These are phyloP conservation scores for Yarrowia porcina DNA, from an alignment of 805 yeast species.

Conservation along the genomic window DNA sequence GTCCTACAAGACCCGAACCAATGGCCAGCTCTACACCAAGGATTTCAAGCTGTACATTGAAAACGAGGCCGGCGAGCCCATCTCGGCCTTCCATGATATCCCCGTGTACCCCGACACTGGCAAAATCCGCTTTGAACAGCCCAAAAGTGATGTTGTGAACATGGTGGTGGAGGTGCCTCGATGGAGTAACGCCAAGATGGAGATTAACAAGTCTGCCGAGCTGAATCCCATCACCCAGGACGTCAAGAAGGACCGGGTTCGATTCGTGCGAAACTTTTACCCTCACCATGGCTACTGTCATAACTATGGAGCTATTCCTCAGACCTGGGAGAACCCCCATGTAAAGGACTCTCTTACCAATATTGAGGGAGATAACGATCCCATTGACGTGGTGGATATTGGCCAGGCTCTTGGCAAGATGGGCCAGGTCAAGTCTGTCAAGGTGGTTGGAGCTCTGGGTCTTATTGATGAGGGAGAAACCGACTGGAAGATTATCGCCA, in stretches of 20 bases:
- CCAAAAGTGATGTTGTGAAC: constrained; percentile 47
- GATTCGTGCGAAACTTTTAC: constrained; percentile 75
- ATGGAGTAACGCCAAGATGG: constrained; percentile 83
- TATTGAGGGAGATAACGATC: constrained; percentile 87
- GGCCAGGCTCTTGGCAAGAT: constrained; percentile 55
- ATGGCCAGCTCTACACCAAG: constrained; percentile 80
- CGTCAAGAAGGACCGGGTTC: constrained; percentile 64
- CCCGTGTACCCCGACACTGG: constrained; percentile 80
- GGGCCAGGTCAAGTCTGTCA: constrained; percentile 81
- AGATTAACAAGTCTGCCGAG: constrained; percentile 54
- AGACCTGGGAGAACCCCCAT: constrained; percentile 97
- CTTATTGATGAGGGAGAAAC: constrained; percentile 95
- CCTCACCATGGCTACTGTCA: constrained; percentile 84
- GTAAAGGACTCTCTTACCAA: constrained; percentile 45
- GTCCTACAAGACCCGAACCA: constrained; percentile 72
- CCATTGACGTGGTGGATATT: constrained; percentile 90
- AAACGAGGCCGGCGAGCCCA: constrained; percentile 58
- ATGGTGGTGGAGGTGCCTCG: constrained; percentile 93
- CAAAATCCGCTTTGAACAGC: constrained; percentile 44
- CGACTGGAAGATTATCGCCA: constrained; percentile 87
- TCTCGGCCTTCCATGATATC: constrained; percentile 82
- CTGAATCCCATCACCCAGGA: constrained; percentile 83
- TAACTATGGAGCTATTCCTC: constrained; percentile 59
- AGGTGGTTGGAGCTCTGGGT: constrained; percentile 92
- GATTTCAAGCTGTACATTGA: constrained; percentile 80